Base-by-base conservation (phyloP, 1,284 basidiomycete genomes). In the Coniferiporia sulphurascens region DNA sequence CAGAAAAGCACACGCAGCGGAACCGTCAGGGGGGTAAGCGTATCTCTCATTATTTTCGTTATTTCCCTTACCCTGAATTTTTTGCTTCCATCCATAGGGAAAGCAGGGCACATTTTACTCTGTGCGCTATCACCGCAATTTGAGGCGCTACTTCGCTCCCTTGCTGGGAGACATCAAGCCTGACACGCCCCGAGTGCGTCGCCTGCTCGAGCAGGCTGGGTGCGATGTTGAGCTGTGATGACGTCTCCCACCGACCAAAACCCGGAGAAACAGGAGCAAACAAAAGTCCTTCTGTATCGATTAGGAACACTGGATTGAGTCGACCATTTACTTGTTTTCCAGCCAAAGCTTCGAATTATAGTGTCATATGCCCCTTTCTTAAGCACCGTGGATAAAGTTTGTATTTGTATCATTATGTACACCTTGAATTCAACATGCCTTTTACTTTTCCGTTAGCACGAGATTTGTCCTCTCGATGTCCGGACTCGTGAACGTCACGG, bases 91-190 rank as follows among this genome's bases (percentile, higher is more conserved):
- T 12, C 15, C 8, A 36, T n/a, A 59, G 61, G 57, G 61, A 13
- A 62, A 53, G 22, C 52, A 60, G 36, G 56, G 60, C 15, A 53
- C 34, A 6, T 59, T 59, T 43, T 62, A 62, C 45, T 50, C 50
- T 45, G 61, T 62, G 17, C 57, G 58, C 27, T 62, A 62, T 38
- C 56, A 55, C 27, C 51, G 56, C 12, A 62, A 62, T 45, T 7
- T 56, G 22, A 55, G 55, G 12, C 41, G 56, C 17, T 59, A 52
- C 43, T 62, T 59, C 43, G 52, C 61, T 19, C 58, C 61, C 9
- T 22, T 62, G n/a, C 58, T 62, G 12, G 61, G 58, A 19, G 61
- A 62, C n/a, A 62, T 62, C 34, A 62, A 62, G 52, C 61, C 61
- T n/a, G 58, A 62, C 38, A 62, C 53, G 27, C 48, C 44, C 21